Conservation (phyloP, 192 early-diverging fungal genomes). For the Coemansia sp. region DNA sequence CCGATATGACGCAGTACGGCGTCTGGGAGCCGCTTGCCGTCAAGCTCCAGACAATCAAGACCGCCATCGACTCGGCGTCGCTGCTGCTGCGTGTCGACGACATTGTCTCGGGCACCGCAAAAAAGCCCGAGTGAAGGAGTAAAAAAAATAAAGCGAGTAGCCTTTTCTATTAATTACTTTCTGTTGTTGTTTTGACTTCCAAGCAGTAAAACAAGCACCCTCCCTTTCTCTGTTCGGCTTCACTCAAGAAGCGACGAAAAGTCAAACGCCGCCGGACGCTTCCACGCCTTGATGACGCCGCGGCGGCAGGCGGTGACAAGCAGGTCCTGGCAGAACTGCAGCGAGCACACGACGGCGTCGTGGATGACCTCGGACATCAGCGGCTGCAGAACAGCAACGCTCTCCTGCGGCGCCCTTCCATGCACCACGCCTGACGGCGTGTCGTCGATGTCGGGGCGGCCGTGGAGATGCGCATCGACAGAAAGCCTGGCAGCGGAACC, state of each 20-base stretch:
- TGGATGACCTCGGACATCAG: slow-evolving; percentile 67
- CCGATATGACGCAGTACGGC: slow-evolving; percentile 97
- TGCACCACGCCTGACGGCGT: slow-evolving; percentile 22
- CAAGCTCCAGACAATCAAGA: slow-evolving; percentile 99
- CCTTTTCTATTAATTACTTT: background rate
- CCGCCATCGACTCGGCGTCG: slow-evolving; percentile 94
- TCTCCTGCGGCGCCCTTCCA: slow-evolving; percentile 21
- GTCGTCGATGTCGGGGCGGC: slow-evolving; percentile 4
- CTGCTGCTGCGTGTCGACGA: slow-evolving; percentile 89
- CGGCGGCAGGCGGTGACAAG: slow-evolving; percentile 73
- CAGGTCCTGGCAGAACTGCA: slow-evolving; percentile 70
- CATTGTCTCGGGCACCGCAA: slow-evolving; percentile 78
- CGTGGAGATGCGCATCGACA: slow-evolving; percentile 16
- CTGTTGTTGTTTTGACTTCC: background rate
- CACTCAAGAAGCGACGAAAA: slow-evolving; percentile 3
- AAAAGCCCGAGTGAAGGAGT: slow-evolving; percentile 25
- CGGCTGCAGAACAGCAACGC: slow-evolving; percentile 73
- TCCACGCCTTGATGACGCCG: slow-evolving; percentile 77
- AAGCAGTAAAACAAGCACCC: too few relatives aligned
- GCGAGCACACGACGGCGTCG: slow-evolving; percentile 58
- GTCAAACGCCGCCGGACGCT: slow-evolving; percentile 56
- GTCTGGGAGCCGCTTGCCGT: slow-evolving; percentile 99
- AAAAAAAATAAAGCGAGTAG: slow-evolving; percentile 1
- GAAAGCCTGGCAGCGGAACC: background rate
- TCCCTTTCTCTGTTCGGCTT: too few relatives aligned